A percentile compares a stretch with the other conserved stretches of the same genome.
Evolutionary conservation across 2,329 filamentous ascomycete species (phyloP).

Genomic region (Chaetomium olivaceum): DNA sequence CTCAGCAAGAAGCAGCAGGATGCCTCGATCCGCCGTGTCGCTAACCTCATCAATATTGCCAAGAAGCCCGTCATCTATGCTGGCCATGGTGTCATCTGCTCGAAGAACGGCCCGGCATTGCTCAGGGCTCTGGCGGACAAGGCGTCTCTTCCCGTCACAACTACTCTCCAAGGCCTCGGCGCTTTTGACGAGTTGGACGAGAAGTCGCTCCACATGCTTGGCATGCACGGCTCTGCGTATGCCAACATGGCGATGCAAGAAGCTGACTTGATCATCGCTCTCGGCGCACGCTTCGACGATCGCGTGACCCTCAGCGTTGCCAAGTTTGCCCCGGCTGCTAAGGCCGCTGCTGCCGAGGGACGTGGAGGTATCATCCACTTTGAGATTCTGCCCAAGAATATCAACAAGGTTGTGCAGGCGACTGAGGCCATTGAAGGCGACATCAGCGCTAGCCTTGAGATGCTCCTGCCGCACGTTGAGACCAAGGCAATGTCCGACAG

Average conservation of each 20-base stretch:
- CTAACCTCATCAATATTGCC: conserved; percentile 78
- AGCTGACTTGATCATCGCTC: conserved; percentile 90
- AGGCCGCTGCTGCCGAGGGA: conserved; percentile 77
- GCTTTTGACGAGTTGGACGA: conserved; percentile 90
- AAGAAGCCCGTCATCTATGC: conserved; percentile 97
- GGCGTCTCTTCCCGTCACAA: conserved; percentile 89
- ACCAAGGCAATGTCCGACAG: conserved; percentile 63
- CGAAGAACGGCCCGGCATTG: conserved; percentile 74
- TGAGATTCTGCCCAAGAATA: conserved; percentile 99
- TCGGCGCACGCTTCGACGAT: conserved; percentile 94
- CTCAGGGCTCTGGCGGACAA: conserved; percentile 88
- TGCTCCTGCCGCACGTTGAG: conserved; percentile 72
- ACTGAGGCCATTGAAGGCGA: conserved; percentile 95
- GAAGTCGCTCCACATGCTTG: conserved; percentile 96
- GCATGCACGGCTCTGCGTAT: conserved; percentile 96
- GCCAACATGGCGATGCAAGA: conserved; percentile 99
- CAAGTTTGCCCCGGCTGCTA: conserved; percentile 88
- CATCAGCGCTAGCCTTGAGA: conserved; percentile 73
- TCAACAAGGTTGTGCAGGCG: conserved; percentile 98
- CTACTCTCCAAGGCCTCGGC: conserved; percentile 90
- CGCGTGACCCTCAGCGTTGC: conserved; percentile 80
- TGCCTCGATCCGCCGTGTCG: conserved; percentile 72
- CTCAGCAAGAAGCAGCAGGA: conserved; percentile 71
- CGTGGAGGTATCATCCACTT: conserved; percentile 96
- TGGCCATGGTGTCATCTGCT: conserved; percentile 82